Percentiles rank a stretch among this genome's conserved stretches.
Conservation (phyloP, 306 rosid species). For the Adenanthera pavonina region DNA sequence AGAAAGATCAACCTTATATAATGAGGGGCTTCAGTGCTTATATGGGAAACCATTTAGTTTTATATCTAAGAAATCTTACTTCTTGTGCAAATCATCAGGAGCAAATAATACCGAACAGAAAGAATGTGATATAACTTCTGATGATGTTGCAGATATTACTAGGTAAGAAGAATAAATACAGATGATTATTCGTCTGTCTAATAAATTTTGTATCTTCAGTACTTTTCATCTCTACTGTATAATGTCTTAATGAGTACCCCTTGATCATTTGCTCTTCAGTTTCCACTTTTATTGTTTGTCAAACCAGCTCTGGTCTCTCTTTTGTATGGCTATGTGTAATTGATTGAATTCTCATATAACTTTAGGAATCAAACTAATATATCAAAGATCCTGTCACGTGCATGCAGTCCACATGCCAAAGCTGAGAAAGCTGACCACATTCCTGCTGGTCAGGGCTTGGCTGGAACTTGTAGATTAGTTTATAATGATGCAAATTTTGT, state of each 20-base stretch:
- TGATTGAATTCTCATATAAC: conserved; percentile 4
- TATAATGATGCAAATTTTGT: conserved; percentile 78
- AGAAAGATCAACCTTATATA: conserved; percentile 46
- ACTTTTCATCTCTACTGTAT: conserved; percentile 25
- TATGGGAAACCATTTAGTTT: conserved; percentile 57
- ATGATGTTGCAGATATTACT: conserved; percentile 56
- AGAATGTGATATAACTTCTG: conserved; percentile 59
- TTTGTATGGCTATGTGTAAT: conserved; percentile 20
- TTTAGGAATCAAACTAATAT: conserved; percentile 32
- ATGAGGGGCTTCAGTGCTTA: conserved; percentile 41
- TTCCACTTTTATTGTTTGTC: conserved; percentile 21
- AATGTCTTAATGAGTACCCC: too few relatives aligned
- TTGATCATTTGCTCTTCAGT: too few relatives aligned
- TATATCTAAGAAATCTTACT: conserved; percentile 53
- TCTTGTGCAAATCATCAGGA: conserved; percentile 63
- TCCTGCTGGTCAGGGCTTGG: conserved; percentile 50
- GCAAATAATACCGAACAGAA: conserved; percentile 62
- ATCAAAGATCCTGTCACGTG: conserved; percentile 37
- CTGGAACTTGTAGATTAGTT: conserved; percentile 78
- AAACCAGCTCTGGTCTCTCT: conserved; percentile 23
- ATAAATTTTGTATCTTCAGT: not conserved
- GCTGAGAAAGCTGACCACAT: conserved; percentile 42
- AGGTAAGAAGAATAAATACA: conserved; percentile 52
- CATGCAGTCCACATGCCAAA: not conserved
- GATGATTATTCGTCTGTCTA: not conserved